phyloP scores from a whole-genome alignment of 169 alveolate species.

The Plasmodium gonderi region DNA sequence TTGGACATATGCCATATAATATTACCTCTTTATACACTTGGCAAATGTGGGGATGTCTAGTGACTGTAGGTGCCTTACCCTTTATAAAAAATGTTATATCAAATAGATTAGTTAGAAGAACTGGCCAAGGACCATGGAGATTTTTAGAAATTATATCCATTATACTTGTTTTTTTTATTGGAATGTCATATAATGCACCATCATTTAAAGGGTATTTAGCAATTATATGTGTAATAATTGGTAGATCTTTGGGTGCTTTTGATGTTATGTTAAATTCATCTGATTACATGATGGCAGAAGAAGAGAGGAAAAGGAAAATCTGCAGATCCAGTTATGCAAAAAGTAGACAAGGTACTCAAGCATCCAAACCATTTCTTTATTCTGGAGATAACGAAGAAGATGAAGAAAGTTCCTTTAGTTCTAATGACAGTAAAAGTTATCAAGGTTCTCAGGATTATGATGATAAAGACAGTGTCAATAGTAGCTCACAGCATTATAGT shows the following conservation, averaged over 20 bases:
- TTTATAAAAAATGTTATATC: constrained; percentile 93
- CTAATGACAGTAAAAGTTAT: constrained; percentile 70
- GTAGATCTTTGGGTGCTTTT: constrained; percentile 87
- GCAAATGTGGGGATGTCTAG: constrained; percentile 93
- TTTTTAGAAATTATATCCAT: constrained; percentile 91
- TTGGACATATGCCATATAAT: constrained; percentile 86
- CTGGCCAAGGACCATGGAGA: constrained; percentile 97
- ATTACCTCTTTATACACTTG: constrained; percentile 84
- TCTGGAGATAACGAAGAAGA: constrained; percentile 72
- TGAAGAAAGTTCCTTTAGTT: constrained; percentile 72
- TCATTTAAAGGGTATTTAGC: constrained; percentile 82
- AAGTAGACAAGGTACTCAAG: constrained; percentile 67
- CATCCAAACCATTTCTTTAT: constrained; percentile 57
- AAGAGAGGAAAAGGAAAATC: constrained; percentile 41
- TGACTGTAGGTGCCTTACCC: constrained; percentile 94
- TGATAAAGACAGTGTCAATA: constrained; percentile 62
- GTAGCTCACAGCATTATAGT: constrained; percentile 63
- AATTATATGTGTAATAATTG: constrained; percentile 83
- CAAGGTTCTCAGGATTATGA: constrained; percentile 74
- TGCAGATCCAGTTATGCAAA: constrained; percentile 43
- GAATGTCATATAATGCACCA: constrained; percentile 86
- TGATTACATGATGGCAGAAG: constrained; percentile 75
- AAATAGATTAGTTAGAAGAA: constrained; percentile 91
- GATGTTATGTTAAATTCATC: constrained; percentile 86
- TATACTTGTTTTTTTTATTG: constrained; percentile 90